phyloP scores from a whole-genome alignment of 768 basidiomycete species.

The Kwoniella bestiolae region DNA sequence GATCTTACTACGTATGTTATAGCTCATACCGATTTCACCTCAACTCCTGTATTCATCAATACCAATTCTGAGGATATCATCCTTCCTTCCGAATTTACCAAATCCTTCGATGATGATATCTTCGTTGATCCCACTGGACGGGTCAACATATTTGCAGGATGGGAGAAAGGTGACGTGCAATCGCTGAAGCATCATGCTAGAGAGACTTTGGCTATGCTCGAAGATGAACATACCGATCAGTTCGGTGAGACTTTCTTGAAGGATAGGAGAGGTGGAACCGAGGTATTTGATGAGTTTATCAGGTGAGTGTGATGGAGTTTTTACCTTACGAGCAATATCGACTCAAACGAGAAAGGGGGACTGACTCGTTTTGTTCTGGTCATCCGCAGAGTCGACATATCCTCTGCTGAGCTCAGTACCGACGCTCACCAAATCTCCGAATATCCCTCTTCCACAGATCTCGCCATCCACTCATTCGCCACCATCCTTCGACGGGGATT shows the following conservation, averaged over 20 bases:
- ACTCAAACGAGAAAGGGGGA: no score
- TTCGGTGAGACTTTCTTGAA: conserved; percentile 75
- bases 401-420: conserved; percentile 19
- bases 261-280: conserved; percentile 68
- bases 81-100: conserved; percentile 44
- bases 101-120: conserved; percentile 59
- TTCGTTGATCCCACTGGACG: conserved; percentile 79
- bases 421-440: conserved; percentile 31
- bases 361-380: no score
- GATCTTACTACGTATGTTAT: neutral
- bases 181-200: conserved; percentile 78
- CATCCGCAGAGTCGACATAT: conserved; percentile 52
- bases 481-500: conserved; percentile 66
- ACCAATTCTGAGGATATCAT: conserved; percentile 16
- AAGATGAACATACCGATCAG: conserved; percentile 60
- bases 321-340: no score
- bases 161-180: conserved; percentile 77
- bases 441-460: conserved; percentile 27
- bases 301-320: conserved; percentile 26
- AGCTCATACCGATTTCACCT: conserved; percentile 74
- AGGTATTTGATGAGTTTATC: conserved; percentile 68
- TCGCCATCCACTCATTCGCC: conserved; percentile 47
- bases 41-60: conserved; percentile 35
- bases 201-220: conserved; percentile 72
- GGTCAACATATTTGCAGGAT: conserved; percentile 74